These are phyloP conservation scores for Leccinum disarticulatum DNA, from an alignment of 768 basidiomycete species.

Conservation along the genomic window DNA sequence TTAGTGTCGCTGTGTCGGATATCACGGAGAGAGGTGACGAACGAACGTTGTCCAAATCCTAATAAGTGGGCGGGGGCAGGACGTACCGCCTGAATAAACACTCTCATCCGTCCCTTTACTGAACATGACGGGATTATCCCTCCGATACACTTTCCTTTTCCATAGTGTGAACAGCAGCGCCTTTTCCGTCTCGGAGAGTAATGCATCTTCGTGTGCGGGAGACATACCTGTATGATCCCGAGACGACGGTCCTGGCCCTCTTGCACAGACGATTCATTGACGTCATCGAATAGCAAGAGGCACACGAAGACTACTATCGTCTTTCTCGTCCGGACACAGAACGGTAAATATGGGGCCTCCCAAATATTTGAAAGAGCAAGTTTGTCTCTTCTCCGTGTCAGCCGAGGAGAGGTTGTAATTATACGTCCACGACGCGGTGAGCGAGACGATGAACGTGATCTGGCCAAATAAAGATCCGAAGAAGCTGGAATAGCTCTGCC, in stretches of 20 bases:
- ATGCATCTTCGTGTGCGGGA: slow-evolving; percentile 4
- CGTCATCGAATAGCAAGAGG: slow-evolving; percentile 18
- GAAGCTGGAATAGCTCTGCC: slow-evolving; percentile 23
- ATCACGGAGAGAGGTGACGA: too few relatives aligned
- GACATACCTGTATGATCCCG: slow-evolving; percentile 16
- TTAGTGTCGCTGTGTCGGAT: too few relatives aligned
- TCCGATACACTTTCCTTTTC: slow-evolving; percentile 85
- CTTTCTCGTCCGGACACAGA: slow-evolving; percentile 16
- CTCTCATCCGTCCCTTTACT: slow-evolving; percentile 93
- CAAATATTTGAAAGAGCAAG: slow-evolving; percentile 16
- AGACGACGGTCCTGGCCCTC: slow-evolving; percentile 13
- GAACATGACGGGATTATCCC: slow-evolving; percentile 94
- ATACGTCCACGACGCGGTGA: slow-evolving; percentile 32
- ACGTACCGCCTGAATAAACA: slow-evolving; percentile 93
- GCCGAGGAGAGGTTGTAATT: slow-evolving; percentile 32
- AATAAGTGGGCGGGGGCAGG: neutral
- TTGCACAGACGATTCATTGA: slow-evolving; percentile 6
- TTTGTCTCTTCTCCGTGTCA: slow-evolving; percentile 31
- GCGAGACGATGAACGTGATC: slow-evolving; percentile 31
- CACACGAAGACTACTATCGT: slow-evolving; percentile 22
- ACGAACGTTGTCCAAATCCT: too few relatives aligned
- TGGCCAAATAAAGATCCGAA: slow-evolving; percentile 34
- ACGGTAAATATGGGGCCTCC: slow-evolving; percentile 13
- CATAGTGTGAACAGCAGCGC: slow-evolving; percentile 25
- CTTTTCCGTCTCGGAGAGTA: slow-evolving; percentile 10